Conservation (phyloP, 441 rosid genomes). For the Euphorbia schlechtendalii region DNA sequence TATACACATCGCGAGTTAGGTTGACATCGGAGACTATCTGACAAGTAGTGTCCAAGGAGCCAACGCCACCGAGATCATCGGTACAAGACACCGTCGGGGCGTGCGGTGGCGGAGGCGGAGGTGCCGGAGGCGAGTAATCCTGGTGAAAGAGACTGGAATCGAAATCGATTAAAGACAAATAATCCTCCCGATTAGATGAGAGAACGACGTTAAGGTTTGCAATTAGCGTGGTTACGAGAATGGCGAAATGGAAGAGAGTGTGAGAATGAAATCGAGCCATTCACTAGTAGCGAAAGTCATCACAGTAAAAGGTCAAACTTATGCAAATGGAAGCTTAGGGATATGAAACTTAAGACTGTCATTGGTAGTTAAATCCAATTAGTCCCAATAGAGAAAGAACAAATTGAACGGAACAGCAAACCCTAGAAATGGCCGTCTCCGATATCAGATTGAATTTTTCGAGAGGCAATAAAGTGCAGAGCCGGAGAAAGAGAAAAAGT, state of each 20-base stretch:
- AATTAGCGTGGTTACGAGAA: conserved; percentile 17
- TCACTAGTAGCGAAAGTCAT: conserved; percentile 40
- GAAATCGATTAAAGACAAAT: conserved; percentile 33
- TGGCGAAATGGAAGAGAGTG: conserved; percentile 14
- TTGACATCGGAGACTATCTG: conserved; percentile 74
- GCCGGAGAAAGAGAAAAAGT: conserved; percentile 13
- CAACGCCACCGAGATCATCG: conserved; percentile 92
- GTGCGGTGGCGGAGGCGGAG: conserved; percentile 93
- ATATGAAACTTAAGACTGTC: conserved; percentile 24
- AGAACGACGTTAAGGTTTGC: conserved; percentile 31
- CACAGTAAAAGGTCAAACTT: conserved; percentile 33
- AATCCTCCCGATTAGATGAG: conserved; percentile 17
- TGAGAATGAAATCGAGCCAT: conserved; percentile 51
- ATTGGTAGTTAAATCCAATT: conserved; percentile 3
- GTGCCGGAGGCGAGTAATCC: conserved; percentile 94
- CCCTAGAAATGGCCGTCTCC: conserved; percentile 24
- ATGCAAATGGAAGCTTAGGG: conserved; percentile 24
- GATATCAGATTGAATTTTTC: conserved; percentile 14
- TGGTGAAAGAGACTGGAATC: conserved; percentile 54
- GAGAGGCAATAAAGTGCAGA: neutral
- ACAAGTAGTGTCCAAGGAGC: conserved; percentile 72
- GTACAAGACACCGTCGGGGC: conserved; percentile 77
- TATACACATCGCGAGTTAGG: conserved; percentile 73
- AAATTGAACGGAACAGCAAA: conserved; percentile 21
- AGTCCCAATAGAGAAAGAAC: neutral